Evolutionary conservation across 73 alveolate species (phyloP).

Genomic region (Paramecium sonneborni): DNA sequence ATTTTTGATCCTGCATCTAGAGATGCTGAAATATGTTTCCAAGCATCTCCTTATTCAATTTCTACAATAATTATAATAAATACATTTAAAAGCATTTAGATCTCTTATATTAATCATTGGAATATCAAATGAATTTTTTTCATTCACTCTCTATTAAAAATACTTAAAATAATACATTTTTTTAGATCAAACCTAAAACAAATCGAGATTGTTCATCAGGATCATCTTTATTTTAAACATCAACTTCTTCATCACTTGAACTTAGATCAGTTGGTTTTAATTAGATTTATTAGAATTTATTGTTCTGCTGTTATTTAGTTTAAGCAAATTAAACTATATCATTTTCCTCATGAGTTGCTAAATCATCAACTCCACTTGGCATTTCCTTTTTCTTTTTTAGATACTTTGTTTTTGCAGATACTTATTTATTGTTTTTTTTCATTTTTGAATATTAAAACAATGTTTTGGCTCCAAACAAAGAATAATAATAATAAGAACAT

Average conservation of each 20-base stretch:
- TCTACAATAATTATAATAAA: background rate
- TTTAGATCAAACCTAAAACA: conserved; percentile 46
- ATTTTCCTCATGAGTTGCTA: conserved; percentile 20
- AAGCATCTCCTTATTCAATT: conserved; percentile 64
- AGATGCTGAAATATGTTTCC: conserved; percentile 70
- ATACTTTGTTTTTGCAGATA: background rate
- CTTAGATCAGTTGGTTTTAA: background rate
- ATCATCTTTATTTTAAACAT: conserved; percentile 1
- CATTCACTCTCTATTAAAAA: conserved; percentile 61
- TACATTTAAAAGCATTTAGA: conserved; percentile 57
- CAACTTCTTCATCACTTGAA: background rate
- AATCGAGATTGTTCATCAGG: conserved; percentile 42
- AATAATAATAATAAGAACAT: background rate
- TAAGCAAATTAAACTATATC: background rate
- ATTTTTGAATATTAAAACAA: conserved; percentile 4
- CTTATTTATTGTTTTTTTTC: background rate
- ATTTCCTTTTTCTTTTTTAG: background rate
- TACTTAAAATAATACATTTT: conserved; percentile 38
- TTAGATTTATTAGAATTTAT: background rate
- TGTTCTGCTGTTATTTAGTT: background rate
- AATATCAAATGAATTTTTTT: conserved; percentile 70
- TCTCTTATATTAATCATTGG: conserved; percentile 56
- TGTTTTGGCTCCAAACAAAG: conserved; percentile 13
- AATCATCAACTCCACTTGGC: conserved; percentile 15
- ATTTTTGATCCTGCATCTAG: conserved; percentile 75